A percentile compares a stretch with the other conserved stretches of the same genome.
Evolutionary conservation across 2,329 filamentous ascomycete genomes (phyloP).

Genomic region (Sarocladium oryzae): DNA sequence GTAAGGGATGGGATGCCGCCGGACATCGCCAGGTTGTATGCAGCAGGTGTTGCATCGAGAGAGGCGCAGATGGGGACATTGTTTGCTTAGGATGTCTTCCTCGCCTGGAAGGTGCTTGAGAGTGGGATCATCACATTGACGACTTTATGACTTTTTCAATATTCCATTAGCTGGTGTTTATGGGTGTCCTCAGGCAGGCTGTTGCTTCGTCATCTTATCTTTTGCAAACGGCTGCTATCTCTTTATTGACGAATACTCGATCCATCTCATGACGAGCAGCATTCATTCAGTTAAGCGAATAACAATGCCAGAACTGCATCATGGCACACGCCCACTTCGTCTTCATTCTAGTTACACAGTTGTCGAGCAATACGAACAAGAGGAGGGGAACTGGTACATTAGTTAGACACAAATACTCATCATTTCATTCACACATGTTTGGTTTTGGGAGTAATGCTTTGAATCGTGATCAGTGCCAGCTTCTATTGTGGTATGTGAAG

Average conservation of each 20-base stretch:
- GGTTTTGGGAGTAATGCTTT: neutral
- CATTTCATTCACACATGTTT: neutral
- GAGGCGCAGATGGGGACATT: slow-evolving; percentile 56
- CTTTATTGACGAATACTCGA: neutral
- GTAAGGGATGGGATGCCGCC: slow-evolving; percentile 29
- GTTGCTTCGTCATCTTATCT: too few relatives aligned
- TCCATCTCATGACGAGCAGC: neutral
- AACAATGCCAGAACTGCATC: neutral
- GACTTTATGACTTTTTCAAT: neutral
- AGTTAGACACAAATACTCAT: slow-evolving; percentile 5
- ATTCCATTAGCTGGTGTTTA: neutral
- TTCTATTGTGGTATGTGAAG: slow-evolving; percentile 3
- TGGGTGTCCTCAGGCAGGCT: neutral
- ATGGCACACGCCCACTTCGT: too few relatives aligned
- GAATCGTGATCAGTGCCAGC: slow-evolving; percentile 5
- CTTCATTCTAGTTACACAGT: too few relatives aligned
- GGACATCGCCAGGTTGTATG: slow-evolving; percentile 53
- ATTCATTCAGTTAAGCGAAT: neutral
- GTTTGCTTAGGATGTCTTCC: slow-evolving; percentile 59
- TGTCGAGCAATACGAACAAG: too few relatives aligned
- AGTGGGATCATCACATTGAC: neutral
- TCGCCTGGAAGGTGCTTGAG: slow-evolving; percentile 30
- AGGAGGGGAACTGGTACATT: neutral
- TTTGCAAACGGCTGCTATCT: too few relatives aligned
- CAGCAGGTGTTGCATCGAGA: slow-evolving; percentile 63